Evolutionary conservation across 257 asterid species (phyloP).

Genomic region (Cruciata laevipes): DNA sequence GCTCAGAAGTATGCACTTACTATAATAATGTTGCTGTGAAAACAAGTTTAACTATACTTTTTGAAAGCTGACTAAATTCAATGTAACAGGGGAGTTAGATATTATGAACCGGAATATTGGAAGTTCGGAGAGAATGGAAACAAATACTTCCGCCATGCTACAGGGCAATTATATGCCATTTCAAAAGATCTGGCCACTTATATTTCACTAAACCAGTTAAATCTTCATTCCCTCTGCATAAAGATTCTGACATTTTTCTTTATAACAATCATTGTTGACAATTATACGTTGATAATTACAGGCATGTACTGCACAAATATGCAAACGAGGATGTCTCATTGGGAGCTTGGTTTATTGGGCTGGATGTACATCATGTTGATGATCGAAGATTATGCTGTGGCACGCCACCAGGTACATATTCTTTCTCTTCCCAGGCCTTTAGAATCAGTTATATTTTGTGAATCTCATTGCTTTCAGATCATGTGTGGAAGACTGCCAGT

Average conservation of each 20-base stretch:
- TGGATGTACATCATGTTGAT: conserved; percentile 72
- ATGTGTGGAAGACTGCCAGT: neutral
- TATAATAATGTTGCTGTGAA: neutral
- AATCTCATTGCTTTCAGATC: neutral
- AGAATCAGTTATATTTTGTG: neutral
- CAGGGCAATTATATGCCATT: conserved; percentile 85
- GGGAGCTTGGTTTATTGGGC: conserved; percentile 94
- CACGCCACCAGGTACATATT: conserved; percentile 66
- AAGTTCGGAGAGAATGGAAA: conserved; percentile 86
- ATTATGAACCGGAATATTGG: conserved; percentile 92
- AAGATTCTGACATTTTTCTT: neutral
- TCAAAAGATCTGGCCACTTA: conserved; percentile 79
- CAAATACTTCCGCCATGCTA: conserved; percentile 94
- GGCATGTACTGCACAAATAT: conserved; percentile 84
- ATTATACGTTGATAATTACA: conserved; percentile 18
- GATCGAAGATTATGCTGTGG: conserved; percentile 93
- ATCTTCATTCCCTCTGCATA: conserved; percentile 13
- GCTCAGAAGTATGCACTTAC: conserved; percentile 56
- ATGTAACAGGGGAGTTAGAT: conserved; percentile 73
- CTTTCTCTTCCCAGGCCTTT: neutral
- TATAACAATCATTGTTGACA: conserved; percentile 2
- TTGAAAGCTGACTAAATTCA: conserved; percentile 6
- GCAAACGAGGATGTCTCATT: conserved; percentile 94
- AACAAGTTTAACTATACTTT: neutral
- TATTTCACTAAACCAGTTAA: conserved; percentile 65